A percentile compares a stretch with the other conserved stretches of the same genome.
These are phyloP conservation scores for Debaryomyces hansenii DNA, from an alignment of 805 yeast genomes.

Conservation along the genomic window DNA sequence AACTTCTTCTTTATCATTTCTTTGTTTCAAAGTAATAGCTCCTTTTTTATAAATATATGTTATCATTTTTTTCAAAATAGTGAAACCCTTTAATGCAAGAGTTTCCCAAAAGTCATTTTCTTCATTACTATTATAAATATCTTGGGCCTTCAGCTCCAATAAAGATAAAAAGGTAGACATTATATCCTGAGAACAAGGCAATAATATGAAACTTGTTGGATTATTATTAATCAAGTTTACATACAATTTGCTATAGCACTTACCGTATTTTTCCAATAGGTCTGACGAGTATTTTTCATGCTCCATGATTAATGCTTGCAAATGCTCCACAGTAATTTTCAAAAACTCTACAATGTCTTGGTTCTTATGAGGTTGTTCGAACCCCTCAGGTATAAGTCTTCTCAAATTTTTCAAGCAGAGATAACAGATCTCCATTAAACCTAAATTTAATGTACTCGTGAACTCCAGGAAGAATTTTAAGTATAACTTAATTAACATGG, in stretches of 20 bases:
- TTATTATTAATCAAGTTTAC: conserved; percentile 56
- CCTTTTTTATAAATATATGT: conserved; percentile 65
- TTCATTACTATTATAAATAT: conserved; percentile 57
- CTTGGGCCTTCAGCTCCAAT: conserved; percentile 63
- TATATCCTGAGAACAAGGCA: conserved; percentile 63
- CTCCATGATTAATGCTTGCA: conserved; percentile 53
- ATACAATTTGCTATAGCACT: conserved; percentile 75
- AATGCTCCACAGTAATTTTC: conserved; percentile 54
- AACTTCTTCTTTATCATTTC: conserved; percentile 65
- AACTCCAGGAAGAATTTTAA: conserved; percentile 60
- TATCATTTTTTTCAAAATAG: conserved; percentile 64
- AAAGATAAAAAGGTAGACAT: conserved; percentile 60
- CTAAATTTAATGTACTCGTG: conserved; percentile 51
- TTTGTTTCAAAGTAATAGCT: conserved; percentile 62
- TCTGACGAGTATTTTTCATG: conserved; percentile 52
- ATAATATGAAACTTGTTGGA: conserved; percentile 68
- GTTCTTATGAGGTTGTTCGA: conserved; percentile 65
- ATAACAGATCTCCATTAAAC: conserved; percentile 73
- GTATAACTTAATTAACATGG: conserved; percentile 61
- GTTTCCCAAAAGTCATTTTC: conserved; percentile 74
- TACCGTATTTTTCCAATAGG: conserved; percentile 66
- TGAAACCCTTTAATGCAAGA: conserved; percentile 63
- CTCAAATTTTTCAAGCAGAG: conserved; percentile 72
- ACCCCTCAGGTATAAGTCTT: conserved; percentile 74
- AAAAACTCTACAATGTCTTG: conserved; percentile 61